Evolutionary conservation across 2,329 filamentous ascomycete genomes (phyloP).

Genomic region (Didymella arachidicola): DNA sequence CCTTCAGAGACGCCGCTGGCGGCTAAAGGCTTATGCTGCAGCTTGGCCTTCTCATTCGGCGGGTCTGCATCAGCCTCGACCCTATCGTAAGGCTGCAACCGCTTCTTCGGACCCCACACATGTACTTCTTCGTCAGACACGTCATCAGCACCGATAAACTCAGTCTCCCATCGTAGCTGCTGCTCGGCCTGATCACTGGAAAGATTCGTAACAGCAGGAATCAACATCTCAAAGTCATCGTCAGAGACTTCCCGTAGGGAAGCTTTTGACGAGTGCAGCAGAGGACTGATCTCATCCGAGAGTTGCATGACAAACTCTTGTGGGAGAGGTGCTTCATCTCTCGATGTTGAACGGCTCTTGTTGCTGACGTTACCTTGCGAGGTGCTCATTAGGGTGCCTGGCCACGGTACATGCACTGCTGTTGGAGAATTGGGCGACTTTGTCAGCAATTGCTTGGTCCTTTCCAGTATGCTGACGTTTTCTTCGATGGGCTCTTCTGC

Average conservation of each 20-base stretch:
- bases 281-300: conserved; percentile 31
- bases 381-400: conserved; percentile 1
- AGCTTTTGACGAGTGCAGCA: conserved; percentile 27
- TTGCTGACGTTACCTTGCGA: neutral
- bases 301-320: conserved; percentile 8
- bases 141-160: neutral
- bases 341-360: neutral
- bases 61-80: too few relatives aligned
- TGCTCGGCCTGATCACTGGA: neutral
- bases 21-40: neutral
- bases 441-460: neutral
- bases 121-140: neutral
- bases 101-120: neutral
- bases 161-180: neutral
- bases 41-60: too few relatives aligned
- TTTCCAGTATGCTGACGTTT: neutral
- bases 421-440: neutral
- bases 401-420: neutral
- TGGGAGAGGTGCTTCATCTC: conserved; percentile 19
- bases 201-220: neutral
- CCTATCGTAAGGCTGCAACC: neutral
- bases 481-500: neutral
- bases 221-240: conserved; percentile 7
- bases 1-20: neutral
- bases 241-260: conserved; percentile 17